phyloP scores from a whole-genome alignment of 2,329 filamentous ascomycete genomes.

The Zasmidium angulare region DNA sequence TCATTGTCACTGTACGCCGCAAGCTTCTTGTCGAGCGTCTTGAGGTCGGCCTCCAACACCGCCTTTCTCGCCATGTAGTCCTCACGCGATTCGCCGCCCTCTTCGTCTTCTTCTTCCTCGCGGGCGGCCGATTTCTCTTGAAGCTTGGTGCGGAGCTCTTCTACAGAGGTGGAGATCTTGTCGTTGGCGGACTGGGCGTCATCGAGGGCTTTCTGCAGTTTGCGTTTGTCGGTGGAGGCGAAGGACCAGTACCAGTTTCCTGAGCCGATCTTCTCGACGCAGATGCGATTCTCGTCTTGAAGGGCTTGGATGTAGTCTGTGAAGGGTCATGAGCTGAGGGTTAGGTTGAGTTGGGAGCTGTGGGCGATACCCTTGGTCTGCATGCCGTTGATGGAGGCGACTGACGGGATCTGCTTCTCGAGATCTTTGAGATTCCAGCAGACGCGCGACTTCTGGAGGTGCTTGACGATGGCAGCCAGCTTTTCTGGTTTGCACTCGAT shows the following conservation, averaged over 20 bases:
- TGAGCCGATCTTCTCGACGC: slow-evolving; percentile 68
- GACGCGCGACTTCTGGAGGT: slow-evolving; percentile 60
- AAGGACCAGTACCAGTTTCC: slow-evolving; percentile 75
- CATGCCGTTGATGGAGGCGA: slow-evolving; percentile 65
- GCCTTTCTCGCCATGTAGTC: slow-evolving; percentile 39
- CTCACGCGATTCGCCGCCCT: slow-evolving; percentile 35
- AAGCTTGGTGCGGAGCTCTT: slow-evolving; percentile 43
- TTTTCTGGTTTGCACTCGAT: slow-evolving; percentile 58
- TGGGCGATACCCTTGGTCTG: slow-evolving; percentile 41
- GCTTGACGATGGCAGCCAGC: slow-evolving; percentile 57
- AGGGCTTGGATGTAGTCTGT: slow-evolving; percentile 63
- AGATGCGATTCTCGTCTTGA: slow-evolving; percentile 60
- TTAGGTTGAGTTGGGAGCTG: neutral
- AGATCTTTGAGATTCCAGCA: slow-evolving; percentile 68
- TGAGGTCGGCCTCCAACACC: slow-evolving; percentile 38
- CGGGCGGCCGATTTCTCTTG: slow-evolving; percentile 39
- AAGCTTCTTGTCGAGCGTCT: slow-evolving; percentile 42
- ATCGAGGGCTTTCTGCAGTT: slow-evolving; percentile 40
- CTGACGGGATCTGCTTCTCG: slow-evolving; percentile 61
- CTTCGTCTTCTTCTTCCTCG: slow-evolving; percentile 35
- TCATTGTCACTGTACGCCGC: slow-evolving; percentile 48
- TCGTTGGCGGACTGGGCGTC: slow-evolving; percentile 39
- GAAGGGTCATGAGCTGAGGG: neutral
- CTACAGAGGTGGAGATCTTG: slow-evolving; percentile 36
- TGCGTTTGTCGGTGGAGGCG: slow-evolving; percentile 56